These are phyloP conservation scores for Phytopythium boreale DNA, from an alignment of 352 stramenopile species.

Conservation along the genomic window DNA sequence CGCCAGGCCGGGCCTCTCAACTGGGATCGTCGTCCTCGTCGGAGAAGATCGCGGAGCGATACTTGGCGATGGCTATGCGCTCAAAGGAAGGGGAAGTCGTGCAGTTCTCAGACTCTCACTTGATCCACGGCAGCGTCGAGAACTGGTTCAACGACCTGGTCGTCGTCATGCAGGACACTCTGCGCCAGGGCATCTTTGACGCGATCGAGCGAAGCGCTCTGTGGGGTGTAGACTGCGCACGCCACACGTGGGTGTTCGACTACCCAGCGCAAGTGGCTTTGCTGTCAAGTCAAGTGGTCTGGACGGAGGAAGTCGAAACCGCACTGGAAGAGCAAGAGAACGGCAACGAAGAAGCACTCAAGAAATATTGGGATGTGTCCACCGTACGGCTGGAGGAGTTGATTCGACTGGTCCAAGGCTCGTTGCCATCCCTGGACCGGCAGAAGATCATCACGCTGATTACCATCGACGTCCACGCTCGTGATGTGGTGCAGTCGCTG, in stretches of 20 bases:
- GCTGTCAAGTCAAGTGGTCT: constrained; percentile 92
- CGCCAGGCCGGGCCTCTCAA: not conserved
- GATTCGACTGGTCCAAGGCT: constrained; percentile 92
- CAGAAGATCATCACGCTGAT: constrained; percentile 97
- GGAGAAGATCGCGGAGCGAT: constrained; percentile 30
- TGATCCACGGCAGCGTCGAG: constrained; percentile 88
- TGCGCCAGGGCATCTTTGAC: constrained; percentile 83
- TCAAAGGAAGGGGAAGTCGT: constrained; percentile 96
- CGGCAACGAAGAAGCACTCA: constrained; percentile 93
- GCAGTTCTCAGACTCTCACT: constrained; percentile 66
- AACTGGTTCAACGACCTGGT: constrained; percentile 95
- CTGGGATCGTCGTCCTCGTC: constrained; percentile 11
- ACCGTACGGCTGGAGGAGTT: constrained; percentile 90
- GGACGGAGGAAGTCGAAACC: constrained; percentile 90
- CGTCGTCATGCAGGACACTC: constrained; percentile 90
- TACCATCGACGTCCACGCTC: constrained; percentile 95
- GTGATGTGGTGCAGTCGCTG: constrained; percentile 93
- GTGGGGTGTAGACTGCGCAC: constrained; percentile 84
- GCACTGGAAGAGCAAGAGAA: constrained; percentile 94
- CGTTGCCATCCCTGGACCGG: constrained; percentile 56
- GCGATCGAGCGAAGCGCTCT: constrained; percentile 92
- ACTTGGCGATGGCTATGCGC: constrained; percentile 89
- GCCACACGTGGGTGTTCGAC: constrained; percentile 91
- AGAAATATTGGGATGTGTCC: constrained; percentile 92
- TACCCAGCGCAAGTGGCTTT: constrained; percentile 76